Evolutionary conservation across 306 rosid species (phyloP), one percentile per base, ranked within the genome.

Genomic region (Canavalia gladiata): DNA sequence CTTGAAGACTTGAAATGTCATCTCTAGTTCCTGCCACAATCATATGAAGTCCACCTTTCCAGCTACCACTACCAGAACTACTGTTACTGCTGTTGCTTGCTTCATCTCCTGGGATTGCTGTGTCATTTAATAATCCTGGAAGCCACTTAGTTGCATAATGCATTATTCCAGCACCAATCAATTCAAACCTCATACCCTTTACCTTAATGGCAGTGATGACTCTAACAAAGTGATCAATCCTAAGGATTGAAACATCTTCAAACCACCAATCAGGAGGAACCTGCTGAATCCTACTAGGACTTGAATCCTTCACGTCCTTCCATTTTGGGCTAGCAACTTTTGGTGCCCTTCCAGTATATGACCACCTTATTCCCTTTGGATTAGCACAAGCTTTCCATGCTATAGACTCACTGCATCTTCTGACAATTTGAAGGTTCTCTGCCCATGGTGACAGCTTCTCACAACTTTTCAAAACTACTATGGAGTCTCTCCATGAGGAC

Each of bases 201-300:
- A 93, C 99, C 77, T 90, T 96, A 62, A 96, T 93, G 7, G 99
- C 99, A 49, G 97, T 92, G 9, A 94, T 90, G 81, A 94, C 99
- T 81, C 97, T 90, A 52, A 96, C 95, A 89, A 88, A 96, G 72
- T 96, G 99, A 88, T 96, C 99, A 76, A 96, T 96, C 89, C 98
- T 90, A 8, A 96, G 90, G 58, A 96, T 90, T 5, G 98, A 90
- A 72, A 89, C 94, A 74, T 96, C 99, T 83, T 96, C 99, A 79
- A 93, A 96, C 99, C 99, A 96, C 99, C 99, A 96, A 87, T 96
- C 98, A 49, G 92, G 94, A 63, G 98, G 98, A 71, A 91, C 98
- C 8, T 69, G 87, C 51, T 90, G 97, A 33, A 79, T 90, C 89
- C 90, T 86, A 78, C 92, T 73, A 1, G 99, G 97, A 76, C 97